Base-by-base conservation (phyloP, 2,329 filamentous ascomycete genomes). In the Peltaster fructicola region DNA sequence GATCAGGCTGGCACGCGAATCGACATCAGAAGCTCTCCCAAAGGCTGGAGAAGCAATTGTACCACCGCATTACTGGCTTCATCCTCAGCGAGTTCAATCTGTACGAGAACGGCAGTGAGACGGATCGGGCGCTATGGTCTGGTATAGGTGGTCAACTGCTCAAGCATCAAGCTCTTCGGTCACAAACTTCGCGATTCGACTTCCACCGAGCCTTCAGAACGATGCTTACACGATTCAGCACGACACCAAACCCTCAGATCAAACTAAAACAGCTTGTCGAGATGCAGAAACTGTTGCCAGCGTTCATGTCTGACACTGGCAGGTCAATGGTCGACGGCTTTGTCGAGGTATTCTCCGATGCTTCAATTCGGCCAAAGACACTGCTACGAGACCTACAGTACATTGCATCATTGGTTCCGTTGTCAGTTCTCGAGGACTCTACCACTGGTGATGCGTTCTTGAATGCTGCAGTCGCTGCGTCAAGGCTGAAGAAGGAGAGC, bases 101-200 rank as follows among this genome's bases (percentile, higher is more conserved):
- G 2, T 88, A 90, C 49, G 70, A 73, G n/a, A 68, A 68, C 24
- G 88, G 88, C 3, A 91, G 82, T 20, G 88, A 98, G 54, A 95
- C 85, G 1, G 88, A 95, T 47, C 62, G 62, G 3, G 93, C 85
- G 76, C 88, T 93, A 37, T 53, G 54, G 23, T 61, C 67, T 25
- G 66, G 67, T 8, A 49, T 82, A 8, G 51, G 55, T 3, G 50
- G 54, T 23, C 53, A 56, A 25, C 26, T 48, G 2, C 33, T 30
- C 7, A 32, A 37, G n/a, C 30, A 37, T 40, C 8, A 18, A 7
- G 14, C 17, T 9, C 8, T 9, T n/a, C 17, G 8, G 5, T 15
- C 14, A 7, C 21, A 13, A 6, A 27, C 30, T 9, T 20, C 28
- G 11, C 29, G 22, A 4, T 50, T 48, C 29, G 39, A 45, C 23